Conservation (phyloP, 352 stramenopile genomes). For the Blastocystis hominis region DNA sequence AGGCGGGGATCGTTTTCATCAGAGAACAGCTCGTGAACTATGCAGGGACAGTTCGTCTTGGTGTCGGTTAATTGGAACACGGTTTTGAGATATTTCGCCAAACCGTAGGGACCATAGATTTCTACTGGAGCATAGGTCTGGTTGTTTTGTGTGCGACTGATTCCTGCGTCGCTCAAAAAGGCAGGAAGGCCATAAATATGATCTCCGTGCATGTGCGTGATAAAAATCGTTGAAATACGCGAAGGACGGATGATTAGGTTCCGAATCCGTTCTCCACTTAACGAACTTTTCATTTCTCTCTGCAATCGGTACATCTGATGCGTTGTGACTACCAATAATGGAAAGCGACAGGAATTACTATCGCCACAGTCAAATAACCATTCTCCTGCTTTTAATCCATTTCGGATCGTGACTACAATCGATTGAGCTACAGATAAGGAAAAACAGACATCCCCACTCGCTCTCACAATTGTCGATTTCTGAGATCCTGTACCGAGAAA, state of each 20-base stretch:
- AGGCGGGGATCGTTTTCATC: constrained; percentile 64
- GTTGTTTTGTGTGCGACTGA: constrained; percentile 59
- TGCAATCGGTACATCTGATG: not conserved
- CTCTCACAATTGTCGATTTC: not conserved
- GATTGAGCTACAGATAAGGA: not conserved
- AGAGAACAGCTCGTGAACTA: constrained; percentile 43
- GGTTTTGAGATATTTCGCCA: constrained; percentile 67
- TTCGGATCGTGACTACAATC: not conserved
- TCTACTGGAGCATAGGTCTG: constrained; percentile 35
- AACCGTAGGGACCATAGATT: constrained; percentile 64
- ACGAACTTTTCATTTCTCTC: not conserved
- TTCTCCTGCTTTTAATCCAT: not conserved
- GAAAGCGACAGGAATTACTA: not conserved
- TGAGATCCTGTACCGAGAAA: constrained; percentile 33
- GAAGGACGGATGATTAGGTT: not conserved
- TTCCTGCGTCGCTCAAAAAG: constrained; percentile 62
- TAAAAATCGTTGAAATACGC: constrained; percentile 68
- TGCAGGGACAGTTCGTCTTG: constrained; percentile 60
- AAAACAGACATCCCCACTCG: not conserved
- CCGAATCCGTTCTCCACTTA: not conserved
- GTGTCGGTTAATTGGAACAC: constrained; percentile 63
- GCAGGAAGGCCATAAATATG: constrained; percentile 68
- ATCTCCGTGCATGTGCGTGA: constrained; percentile 71
- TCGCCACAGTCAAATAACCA: constrained; percentile 54
- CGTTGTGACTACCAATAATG: not conserved